Base-by-base conservation (phyloP, 768 basidiomycete genomes). In the Tremella yokohamensis region DNA sequence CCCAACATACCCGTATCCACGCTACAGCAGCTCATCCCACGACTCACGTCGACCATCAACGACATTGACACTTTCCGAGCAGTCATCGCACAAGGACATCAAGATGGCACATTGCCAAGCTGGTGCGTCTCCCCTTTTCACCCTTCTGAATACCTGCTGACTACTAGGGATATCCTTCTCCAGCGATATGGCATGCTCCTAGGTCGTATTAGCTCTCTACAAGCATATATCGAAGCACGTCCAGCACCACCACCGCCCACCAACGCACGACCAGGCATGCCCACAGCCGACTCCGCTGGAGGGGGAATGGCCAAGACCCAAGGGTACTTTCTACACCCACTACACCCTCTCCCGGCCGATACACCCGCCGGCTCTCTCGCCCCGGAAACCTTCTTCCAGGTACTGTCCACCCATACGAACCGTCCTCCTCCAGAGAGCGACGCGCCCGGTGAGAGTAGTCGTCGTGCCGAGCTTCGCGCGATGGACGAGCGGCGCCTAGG, bases 21-120 rank as follows among this genome's bases (percentile, higher is more conserved):
- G 6, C 53, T 72, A n/a, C 65, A 72, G 40, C 48, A 61, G 7
- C 62, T 73, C 37, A 67, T 73, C 3, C 72, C 69, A 2, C 62
- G 72, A 1, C 44, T 73, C 16, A 73, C 64, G 2, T 57, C 63
- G 0, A 64, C 72, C 6, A 73, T 73, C 52, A 65, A 68, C 40
- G 72, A 73, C 59, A 73, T 73, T 19, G 72, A 73, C 47, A 34
- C 56, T 7, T 58, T 73, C 24, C 61, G 64, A 37, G 40, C 48
- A 13, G 52, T 64, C 2, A 40, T 73, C 2, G 72, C 50, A 2
- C 29, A 56, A n/a, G 69, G 69, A 0, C 51, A 55, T 25, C 42
- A 52, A n/a, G 61, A 73, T 56, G 69, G 69, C 3, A 63, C 56
- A 20, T 25, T 73, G 57, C 69, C 69, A 2, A 68, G 62, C 42